Conservation (phyloP, 805 yeast genomes). For the Kuraishia floccosa region DNA sequence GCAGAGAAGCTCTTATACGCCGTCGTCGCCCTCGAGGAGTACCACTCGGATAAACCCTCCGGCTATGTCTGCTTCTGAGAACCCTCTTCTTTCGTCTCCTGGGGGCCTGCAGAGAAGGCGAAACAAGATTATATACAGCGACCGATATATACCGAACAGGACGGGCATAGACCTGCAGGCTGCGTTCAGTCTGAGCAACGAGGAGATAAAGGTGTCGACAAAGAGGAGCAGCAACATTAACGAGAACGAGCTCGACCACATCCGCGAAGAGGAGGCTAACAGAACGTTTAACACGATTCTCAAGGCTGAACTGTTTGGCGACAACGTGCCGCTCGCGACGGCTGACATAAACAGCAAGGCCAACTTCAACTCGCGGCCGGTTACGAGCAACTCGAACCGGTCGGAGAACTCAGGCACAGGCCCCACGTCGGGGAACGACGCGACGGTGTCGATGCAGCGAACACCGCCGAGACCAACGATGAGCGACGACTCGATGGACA, state of each 20-base stretch:
- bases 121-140: constrained; percentile 36
- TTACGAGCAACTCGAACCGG: neutral
- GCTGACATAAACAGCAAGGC: neutral
- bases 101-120: constrained; percentile 1
- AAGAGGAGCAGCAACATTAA: constrained; percentile 15
- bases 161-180: constrained; percentile 83
- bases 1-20: neutral
- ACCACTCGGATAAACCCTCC: constrained; percentile 1
- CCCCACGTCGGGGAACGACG: neutral
- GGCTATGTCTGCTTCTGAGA: neutral
- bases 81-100: constrained; percentile 2
- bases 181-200: constrained; percentile 45
- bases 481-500: neutral
- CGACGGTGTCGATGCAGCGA: constrained; percentile 7
- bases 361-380: neutral
- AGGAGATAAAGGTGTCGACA: constrained; percentile 2
- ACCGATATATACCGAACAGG: constrained; percentile 80
- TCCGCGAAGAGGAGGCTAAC: constrained; percentile 74
- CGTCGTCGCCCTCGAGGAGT: constrained; percentile 2
- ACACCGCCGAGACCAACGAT: constrained; percentile 11
- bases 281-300: constrained; percentile 77
- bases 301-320: constrained; percentile 87
- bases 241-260: constrained; percentile 53
- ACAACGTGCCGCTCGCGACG: constrained; percentile 50
- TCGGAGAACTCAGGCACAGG: constrained; percentile 1